phyloP scores from a whole-genome alignment of 139 green algal genomes.

The Pycnococcus provasolii region DNA sequence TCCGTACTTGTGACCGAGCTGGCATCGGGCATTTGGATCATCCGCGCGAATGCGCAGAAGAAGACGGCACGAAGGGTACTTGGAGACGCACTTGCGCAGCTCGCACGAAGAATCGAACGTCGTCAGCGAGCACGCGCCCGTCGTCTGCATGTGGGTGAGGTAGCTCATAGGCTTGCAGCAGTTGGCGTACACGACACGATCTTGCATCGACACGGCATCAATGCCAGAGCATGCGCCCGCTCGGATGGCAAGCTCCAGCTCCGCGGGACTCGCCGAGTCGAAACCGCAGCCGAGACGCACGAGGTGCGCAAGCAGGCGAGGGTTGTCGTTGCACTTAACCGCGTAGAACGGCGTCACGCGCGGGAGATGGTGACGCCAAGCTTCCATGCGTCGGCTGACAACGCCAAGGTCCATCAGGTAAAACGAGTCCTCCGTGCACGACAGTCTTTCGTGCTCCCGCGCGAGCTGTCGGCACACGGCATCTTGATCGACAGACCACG shows the following conservation, averaged over 20 bases:
- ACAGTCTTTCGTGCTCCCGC: background rate
- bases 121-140: slow-evolving; percentile 51
- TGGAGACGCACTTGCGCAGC: slow-evolving; percentile 72
- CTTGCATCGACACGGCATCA: too few species aligned
- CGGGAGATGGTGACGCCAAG: slow-evolving; percentile 69
- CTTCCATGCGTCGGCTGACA: slow-evolving; percentile 57
- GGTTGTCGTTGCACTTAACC: slow-evolving; percentile 91
- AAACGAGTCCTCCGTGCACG: slow-evolving; percentile 41
- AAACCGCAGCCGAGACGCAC: slow-evolving; percentile 79
- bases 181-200: slow-evolving; percentile 86
- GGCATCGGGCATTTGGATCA: slow-evolving; percentile 56
- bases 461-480: background rate
- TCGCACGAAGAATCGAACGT: slow-evolving; percentile 89
- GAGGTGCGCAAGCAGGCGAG: slow-evolving; percentile 64
- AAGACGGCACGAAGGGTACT: slow-evolving; percentile 42
- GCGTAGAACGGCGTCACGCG: slow-evolving; percentile 83
- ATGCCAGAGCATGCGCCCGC: slow-evolving; percentile 53
- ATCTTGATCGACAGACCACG: background rate
- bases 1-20: slow-evolving; percentile 80
- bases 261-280: slow-evolving; percentile 79
- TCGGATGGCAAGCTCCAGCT: slow-evolving; percentile 66
- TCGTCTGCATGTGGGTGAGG: slow-evolving; percentile 46
- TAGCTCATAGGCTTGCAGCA: slow-evolving; percentile 80
- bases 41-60: slow-evolving; percentile 83
- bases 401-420: slow-evolving; percentile 81